These are phyloP conservation scores for Triangularia verruculosa DNA, from an alignment of 2,329 filamentous ascomycete genomes.

Conservation along the genomic window DNA sequence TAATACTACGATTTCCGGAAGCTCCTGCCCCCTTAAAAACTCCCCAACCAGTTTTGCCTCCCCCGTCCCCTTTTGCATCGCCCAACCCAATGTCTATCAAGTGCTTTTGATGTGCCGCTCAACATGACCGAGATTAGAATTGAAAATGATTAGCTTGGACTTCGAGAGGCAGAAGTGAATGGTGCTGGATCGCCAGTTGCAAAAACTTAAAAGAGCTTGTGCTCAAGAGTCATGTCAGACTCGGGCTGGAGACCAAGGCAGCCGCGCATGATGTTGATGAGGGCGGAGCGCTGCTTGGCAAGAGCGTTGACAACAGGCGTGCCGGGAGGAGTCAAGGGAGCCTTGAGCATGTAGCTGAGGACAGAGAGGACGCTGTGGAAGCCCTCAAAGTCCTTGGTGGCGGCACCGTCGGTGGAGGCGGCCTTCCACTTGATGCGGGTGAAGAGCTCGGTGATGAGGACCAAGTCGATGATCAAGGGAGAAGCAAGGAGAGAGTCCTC, in stretches of 20 bases:
- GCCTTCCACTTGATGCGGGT: slow-evolving; percentile 93
- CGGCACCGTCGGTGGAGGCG: slow-evolving; percentile 48
- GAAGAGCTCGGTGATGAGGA: slow-evolving; percentile 94
- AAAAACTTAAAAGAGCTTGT: slow-evolving; percentile 79
- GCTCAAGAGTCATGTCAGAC: slow-evolving; percentile 98
- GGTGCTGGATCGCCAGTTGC: not conserved
- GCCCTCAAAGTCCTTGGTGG: slow-evolving; percentile 71
- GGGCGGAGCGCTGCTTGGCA: slow-evolving; percentile 88
- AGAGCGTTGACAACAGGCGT: slow-evolving; percentile 95
- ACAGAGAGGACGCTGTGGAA: slow-evolving; percentile 98
- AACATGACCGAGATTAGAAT: not conserved
- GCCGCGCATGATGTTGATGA: slow-evolving; percentile 98
- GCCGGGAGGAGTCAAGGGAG: slow-evolving; percentile 87
- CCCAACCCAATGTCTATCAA: not conserved
- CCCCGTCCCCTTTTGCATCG: not conserved
- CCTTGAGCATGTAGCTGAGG: slow-evolving; percentile 98
- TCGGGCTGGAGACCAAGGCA: slow-evolving; percentile 96
- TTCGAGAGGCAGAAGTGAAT: not conserved
- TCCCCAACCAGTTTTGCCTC: not conserved
- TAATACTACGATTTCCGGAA: not conserved
- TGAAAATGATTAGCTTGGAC: not conserved
- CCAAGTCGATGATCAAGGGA: slow-evolving; percentile 94
- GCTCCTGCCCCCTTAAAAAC: not conserved
- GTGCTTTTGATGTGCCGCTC: not conserved
- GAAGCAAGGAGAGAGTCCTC: slow-evolving; percentile 96